Conservation (phyloP, 2,329 filamentous ascomycete genomes). For the Chrysoporthe deuterocubensis region DNA sequence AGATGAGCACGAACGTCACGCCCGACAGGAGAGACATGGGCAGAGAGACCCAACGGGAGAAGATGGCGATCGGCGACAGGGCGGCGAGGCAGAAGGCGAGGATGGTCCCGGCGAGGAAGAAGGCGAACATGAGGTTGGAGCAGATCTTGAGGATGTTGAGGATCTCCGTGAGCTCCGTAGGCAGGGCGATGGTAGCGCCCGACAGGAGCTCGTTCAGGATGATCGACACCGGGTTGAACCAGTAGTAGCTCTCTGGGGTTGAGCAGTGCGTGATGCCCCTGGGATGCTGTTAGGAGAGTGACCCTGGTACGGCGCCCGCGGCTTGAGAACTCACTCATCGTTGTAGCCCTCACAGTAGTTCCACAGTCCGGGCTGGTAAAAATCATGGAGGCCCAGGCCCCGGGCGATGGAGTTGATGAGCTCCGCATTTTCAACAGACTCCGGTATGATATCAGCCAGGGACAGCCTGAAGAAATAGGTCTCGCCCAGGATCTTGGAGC, state of each 20-base stretch:
- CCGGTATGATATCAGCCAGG: constrained; percentile 78
- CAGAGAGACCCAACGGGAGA: constrained; percentile 64
- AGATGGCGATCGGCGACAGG: constrained; percentile 59
- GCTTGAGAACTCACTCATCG: constrained; percentile 51
- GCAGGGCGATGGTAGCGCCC: constrained; percentile 82
- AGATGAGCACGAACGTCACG: constrained; percentile 67
- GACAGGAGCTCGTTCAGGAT: constrained; percentile 78
- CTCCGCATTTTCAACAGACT: constrained; percentile 69
- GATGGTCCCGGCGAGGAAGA: constrained; percentile 75
- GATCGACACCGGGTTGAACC: constrained; percentile 89
- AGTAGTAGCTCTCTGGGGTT: constrained; percentile 71
- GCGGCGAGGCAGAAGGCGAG: constrained; percentile 76
- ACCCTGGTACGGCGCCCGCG: not conserved
- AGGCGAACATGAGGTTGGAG: constrained; percentile 85
- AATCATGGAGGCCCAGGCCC: constrained; percentile 86
- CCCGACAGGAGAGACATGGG: constrained; percentile 71
- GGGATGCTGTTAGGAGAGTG: constrained; percentile 46
- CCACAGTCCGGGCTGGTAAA: constrained; percentile 93
- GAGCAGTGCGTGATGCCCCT: constrained; percentile 80
- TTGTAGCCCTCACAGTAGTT: constrained; percentile 87
- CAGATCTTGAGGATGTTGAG: constrained; percentile 74
- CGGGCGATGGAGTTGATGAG: constrained; percentile 88
- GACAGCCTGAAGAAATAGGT: constrained; percentile 88
- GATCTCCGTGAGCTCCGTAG: constrained; percentile 72
- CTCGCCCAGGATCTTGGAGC: constrained; percentile 59